Evolutionary conservation across 2,329 filamentous ascomycete species (phyloP).

Genomic region (Coniochaeta sp.): DNA sequence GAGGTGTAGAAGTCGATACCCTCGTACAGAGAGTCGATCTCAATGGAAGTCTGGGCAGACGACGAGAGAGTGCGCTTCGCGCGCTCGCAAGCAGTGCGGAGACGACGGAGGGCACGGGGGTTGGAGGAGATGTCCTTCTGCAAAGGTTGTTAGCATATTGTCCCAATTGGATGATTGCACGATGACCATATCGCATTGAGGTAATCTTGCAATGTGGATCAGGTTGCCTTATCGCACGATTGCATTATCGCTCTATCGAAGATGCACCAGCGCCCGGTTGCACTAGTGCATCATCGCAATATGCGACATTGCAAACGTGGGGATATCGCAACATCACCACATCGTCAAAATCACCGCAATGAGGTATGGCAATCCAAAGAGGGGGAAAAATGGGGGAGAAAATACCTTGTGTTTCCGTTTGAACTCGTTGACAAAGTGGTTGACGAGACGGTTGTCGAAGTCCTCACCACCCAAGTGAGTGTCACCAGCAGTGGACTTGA

Average conservation of each 20-base stretch:
- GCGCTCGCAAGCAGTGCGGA: constrained; percentile 97
- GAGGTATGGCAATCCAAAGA: constrained; percentile 4
- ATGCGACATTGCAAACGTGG: too few relatives aligned
- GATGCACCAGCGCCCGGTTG: too few relatives aligned
- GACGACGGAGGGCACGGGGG: constrained; percentile 91
- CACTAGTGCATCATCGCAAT: too few relatives aligned
- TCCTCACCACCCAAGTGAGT: constrained; percentile 97
- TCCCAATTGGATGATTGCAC: too few relatives aligned
- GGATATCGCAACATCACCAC: too few relatives aligned
- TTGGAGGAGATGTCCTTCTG: constrained; percentile 65
- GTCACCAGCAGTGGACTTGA: constrained; percentile 97
- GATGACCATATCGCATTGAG: too few relatives aligned
- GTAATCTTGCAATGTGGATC: too few relatives aligned
- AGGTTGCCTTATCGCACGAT: too few relatives aligned
- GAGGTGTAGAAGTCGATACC: constrained; percentile 99
- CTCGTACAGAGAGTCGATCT: constrained; percentile 97
- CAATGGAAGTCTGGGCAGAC: constrained; percentile 93
- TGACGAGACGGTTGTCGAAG: constrained; percentile 95
- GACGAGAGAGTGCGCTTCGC: constrained; percentile 98
- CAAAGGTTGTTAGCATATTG: background rate
- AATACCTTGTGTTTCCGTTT: constrained; percentile 69
- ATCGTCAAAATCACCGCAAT: too few relatives aligned
- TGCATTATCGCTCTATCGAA: too few relatives aligned
- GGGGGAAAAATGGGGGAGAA: constrained; percentile 3
- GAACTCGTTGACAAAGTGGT: constrained; percentile 92